Evolutionary conservation across 768 basidiomycete species (phyloP).

Genomic region (Hygrocybe coccinea): DNA sequence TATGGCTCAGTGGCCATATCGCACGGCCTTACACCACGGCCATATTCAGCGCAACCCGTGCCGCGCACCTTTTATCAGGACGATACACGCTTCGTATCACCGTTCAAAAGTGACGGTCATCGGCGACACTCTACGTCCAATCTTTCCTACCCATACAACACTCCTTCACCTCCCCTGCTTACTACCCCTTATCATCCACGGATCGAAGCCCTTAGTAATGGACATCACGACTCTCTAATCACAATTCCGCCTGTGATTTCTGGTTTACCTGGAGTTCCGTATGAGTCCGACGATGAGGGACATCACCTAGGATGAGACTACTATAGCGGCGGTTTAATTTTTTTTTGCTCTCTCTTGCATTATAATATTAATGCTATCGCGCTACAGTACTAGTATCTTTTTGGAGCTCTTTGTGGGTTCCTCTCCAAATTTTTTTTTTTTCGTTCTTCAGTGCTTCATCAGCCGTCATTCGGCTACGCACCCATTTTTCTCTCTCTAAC

Average conservation of each 20-base stretch:
- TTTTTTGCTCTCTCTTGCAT: background rate
- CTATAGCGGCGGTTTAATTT: background rate
- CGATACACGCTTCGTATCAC: slow-evolving; percentile 11
- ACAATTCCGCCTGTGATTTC: slow-evolving; percentile 15
- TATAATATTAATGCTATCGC: background rate
- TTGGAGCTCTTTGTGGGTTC: too few species aligned
- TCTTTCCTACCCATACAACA: slow-evolving; percentile 7
- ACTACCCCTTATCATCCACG: slow-evolving; percentile 27
- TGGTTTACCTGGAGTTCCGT: slow-evolving; percentile 12
- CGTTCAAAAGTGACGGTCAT: slow-evolving; percentile 15
- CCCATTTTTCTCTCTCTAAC: background rate
- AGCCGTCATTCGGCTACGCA: background rate
- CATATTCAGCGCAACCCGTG: slow-evolving; percentile 25
- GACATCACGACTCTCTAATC: slow-evolving; percentile 2
- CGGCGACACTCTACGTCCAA: slow-evolving; percentile 14
- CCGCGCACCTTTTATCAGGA: slow-evolving; percentile 25
- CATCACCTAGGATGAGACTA: background rate
- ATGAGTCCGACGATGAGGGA: slow-evolving; percentile 8
- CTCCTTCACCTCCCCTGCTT: slow-evolving; percentile 25
- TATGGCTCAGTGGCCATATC: slow-evolving; percentile 21
- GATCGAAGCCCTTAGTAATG: slow-evolving; percentile 6
- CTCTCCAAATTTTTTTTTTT: background rate
- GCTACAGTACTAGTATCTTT: too few species aligned
- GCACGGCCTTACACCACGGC: slow-evolving; percentile 24
- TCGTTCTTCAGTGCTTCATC: background rate